These are phyloP conservation scores for Talaromyces pinophilus DNA, from an alignment of 2,329 filamentous ascomycete genomes.

Conservation along the genomic window DNA sequence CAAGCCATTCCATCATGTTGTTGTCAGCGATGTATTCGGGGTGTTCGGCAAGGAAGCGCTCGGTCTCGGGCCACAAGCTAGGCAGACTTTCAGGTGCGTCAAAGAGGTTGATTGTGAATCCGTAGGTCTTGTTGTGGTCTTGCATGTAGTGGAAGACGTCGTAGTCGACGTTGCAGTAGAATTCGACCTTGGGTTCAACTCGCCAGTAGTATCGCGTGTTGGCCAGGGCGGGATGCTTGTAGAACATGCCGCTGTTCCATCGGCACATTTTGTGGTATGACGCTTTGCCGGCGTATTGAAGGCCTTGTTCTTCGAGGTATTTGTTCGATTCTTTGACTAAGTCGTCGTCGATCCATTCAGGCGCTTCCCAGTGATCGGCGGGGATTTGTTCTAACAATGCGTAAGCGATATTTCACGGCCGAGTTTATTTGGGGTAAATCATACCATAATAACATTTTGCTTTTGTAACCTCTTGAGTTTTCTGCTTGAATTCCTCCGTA, in stretches of 20 bases:
- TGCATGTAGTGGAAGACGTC: constrained; percentile 98
- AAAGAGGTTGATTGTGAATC: constrained; percentile 97
- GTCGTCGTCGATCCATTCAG: constrained; percentile 87
- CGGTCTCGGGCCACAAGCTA: constrained; percentile 91
- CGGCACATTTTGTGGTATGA: constrained; percentile 99
- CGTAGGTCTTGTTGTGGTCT: constrained; percentile 98
- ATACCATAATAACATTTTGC: constrained; percentile 83
- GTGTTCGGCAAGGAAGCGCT: constrained; percentile 84
- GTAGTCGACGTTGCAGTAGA: constrained; percentile 98
- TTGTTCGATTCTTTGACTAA: constrained; percentile 82
- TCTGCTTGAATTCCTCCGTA: constrained; percentile 84
- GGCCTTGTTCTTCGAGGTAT: constrained; percentile 76
- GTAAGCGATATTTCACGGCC: constrained; percentile 30
- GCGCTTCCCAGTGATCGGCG: constrained; percentile 91
- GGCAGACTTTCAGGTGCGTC: constrained; percentile 85
- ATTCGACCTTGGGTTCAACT: constrained; percentile 96
- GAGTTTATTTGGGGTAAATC: constrained; percentile 23
- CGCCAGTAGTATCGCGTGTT: constrained; percentile 94
- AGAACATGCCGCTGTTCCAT: constrained; percentile 98
- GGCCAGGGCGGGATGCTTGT: constrained; percentile 85
- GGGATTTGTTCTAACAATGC: constrained; percentile 73
- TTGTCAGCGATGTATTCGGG: constrained; percentile 78
- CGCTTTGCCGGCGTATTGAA: constrained; percentile 85
- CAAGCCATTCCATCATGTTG: constrained; percentile 85
- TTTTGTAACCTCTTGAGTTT: constrained; percentile 79